Base-by-base conservation (phyloP, 2,329 filamentous ascomycete species). In the Alternaria dauci region DNA sequence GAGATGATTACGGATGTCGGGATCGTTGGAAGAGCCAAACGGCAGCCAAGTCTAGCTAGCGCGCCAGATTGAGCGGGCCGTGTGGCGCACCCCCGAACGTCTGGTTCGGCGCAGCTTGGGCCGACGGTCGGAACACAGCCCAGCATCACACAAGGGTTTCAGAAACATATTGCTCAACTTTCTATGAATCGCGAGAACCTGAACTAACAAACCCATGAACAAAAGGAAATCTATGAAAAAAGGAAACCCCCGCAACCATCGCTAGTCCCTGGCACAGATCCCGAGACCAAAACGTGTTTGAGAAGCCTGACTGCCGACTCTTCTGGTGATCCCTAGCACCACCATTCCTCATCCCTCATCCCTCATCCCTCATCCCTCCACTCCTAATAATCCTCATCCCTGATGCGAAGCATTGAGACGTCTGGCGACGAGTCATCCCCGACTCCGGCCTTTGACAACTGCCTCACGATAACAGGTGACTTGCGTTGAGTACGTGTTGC, bases 91-190 rank as follows among this genome's bases (percentile, higher is more conserved):
- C 28, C 28, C 56, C 52, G 53, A 42, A 26, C 46, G 6, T 42
- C 12, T 57, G 57, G 52, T 54, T 63, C 60, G 60, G 56, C 47
- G 38, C 57, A 51, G 38, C 12, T 46, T 30, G 46, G 32, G 39
- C 59, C 55, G 55, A 58, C 36, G 42, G 42, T 9, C 32, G 25
- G 8, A 36, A 23, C 23, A 41, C 28, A 34, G 8, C 41, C 53
- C 39, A 52, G 38, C 34, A 52, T 11, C 20, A 20, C 18, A 9
- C n/a, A 8, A 18, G 8, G 32, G 23, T 50, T 36, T 4, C 30
- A 36, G 23, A 32, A 50, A 38, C 46, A 50, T 14, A 18, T 36
- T 50, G 32, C 25, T 36, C 26, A 32, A 12, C 20, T 25, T 50
- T 8, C 30, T 50, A 26, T n/a, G 8, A n/a, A 38, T 38, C 30